Evolutionary conservation across 495 filamentous ascomycete genomes (phyloP).

Genomic region (Zalerion maritima): DNA sequence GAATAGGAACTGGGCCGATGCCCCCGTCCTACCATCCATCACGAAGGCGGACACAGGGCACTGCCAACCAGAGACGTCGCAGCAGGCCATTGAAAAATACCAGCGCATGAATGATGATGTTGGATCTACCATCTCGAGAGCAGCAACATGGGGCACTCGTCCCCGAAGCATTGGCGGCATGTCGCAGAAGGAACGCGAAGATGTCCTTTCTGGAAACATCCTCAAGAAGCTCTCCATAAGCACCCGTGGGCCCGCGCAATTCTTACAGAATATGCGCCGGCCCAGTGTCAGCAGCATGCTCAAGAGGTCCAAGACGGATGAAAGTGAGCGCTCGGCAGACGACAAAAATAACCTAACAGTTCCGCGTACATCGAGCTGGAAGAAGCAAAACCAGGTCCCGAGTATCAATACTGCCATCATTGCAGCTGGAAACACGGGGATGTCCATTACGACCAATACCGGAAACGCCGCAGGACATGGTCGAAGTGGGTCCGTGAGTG

Average conservation of each 20-base stretch:
- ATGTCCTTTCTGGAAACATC: conserved; percentile 40
- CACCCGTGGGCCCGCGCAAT: conserved; percentile 27
- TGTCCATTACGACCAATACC: conserved; percentile 45
- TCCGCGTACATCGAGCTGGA: conserved; percentile 42
- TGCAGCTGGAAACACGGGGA: conserved; percentile 45
- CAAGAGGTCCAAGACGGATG: conserved; percentile 30
- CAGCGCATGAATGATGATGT: conserved; percentile 31
- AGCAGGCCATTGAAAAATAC: conserved; percentile 36
- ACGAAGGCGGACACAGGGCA: conserved; percentile 11
- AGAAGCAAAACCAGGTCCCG: conserved; percentile 41
- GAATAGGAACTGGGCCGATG: conserved; percentile 32
- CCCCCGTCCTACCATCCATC: conserved; percentile 28
- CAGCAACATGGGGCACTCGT: conserved; percentile 61
- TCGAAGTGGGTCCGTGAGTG: conserved; percentile 44
- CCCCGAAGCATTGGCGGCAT: conserved; percentile 44
- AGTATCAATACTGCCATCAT: conserved; percentile 50
- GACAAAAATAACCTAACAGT: conserved; percentile 39
- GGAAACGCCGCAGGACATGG: too few species aligned
- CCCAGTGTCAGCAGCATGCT: conserved; percentile 30
- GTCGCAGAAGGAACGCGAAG: conserved; percentile 44
- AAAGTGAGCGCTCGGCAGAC: conserved; percentile 24
- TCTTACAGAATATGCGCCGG: conserved; percentile 31
- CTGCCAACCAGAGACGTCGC: conserved; percentile 33
- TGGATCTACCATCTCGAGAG: conserved; percentile 42
- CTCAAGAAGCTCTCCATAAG: conserved; percentile 49